A percentile compares a stretch with the other conserved stretches of the same genome.
These are phyloP conservation scores for Fremontodendron californicum DNA, from an alignment of 345 rosid species.

Conservation along the genomic window DNA sequence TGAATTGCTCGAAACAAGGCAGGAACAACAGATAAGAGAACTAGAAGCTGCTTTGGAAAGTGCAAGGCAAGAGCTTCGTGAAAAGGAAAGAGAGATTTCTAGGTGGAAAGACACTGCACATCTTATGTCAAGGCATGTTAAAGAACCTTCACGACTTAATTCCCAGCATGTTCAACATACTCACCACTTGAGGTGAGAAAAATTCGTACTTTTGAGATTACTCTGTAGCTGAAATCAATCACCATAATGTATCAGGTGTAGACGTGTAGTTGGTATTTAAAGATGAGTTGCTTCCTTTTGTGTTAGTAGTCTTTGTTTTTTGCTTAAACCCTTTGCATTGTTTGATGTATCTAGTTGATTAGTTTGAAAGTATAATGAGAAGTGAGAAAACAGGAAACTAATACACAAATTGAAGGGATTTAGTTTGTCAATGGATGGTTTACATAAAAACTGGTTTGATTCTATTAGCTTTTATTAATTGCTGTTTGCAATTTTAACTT, in stretches of 20 bases:
- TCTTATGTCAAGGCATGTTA: constrained; percentile 40
- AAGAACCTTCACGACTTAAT: constrained; percentile 24
- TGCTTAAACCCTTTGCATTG: neutral
- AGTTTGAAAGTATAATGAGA: neutral
- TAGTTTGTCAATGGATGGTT: neutral
- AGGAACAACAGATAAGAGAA: constrained; percentile 61
- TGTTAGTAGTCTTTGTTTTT: neutral
- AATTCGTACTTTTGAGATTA: neutral
- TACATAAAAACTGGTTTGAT: neutral
- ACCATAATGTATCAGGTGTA: neutral
- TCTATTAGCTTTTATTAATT: neutral
- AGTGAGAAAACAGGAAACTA: neutral
- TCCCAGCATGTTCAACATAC: constrained; percentile 1
- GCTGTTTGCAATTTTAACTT: neutral
- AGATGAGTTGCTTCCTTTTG: neutral
- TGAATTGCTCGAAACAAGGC: constrained; percentile 59
- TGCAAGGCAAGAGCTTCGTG: constrained; percentile 38
- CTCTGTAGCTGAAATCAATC: neutral
- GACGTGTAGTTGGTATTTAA: neutral
- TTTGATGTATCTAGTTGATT: neutral
- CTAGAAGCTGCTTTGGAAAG: constrained; percentile 50
- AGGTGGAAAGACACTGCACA: constrained; percentile 81
- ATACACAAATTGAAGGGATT: neutral
- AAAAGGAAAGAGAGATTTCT: constrained; percentile 59
- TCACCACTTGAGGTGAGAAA: constrained; percentile 13